Conservation (phyloP, 2,329 filamentous ascomycete genomes). For the Phyllosticta citrichinensis region DNA sequence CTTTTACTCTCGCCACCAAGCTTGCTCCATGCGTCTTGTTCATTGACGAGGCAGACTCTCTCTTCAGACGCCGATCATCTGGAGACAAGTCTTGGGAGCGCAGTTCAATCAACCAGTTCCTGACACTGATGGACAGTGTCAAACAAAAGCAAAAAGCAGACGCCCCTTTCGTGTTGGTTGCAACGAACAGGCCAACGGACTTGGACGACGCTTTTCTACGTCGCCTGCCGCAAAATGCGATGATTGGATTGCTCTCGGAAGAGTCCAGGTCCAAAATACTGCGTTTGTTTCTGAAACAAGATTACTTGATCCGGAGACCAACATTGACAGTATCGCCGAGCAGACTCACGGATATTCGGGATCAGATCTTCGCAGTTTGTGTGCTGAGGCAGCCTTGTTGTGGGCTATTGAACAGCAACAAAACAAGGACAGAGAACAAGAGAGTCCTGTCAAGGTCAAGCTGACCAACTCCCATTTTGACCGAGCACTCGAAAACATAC, state of each 20-base stretch:
- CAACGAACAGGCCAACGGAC: slow-evolving; percentile 1
- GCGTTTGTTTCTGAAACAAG: not conserved
- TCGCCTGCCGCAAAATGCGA: not conserved
- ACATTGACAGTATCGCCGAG: not conserved
- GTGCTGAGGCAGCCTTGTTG: not conserved
- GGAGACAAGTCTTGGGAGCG: not conserved
- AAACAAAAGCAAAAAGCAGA: not conserved
- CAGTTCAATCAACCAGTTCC: slow-evolving; percentile 1
- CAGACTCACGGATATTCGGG: not conserved
- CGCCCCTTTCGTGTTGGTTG: not conserved
- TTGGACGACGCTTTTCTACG: slow-evolving; percentile 2
- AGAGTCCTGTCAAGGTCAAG: not conserved
- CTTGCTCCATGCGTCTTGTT: slow-evolving; percentile 22
- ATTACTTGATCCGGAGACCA: not conserved
- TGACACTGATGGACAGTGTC: not conserved
- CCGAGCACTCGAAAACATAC: not conserved
- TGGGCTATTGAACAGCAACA: not conserved
- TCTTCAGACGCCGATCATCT: not conserved
- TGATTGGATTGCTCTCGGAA: not conserved
- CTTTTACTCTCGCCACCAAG: slow-evolving; percentile 18
- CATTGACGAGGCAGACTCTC: slow-evolving; percentile 6
- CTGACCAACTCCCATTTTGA: not conserved
- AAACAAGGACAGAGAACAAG: not conserved
- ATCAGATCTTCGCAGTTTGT: not conserved
- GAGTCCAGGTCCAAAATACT: not conserved